These are phyloP conservation scores for Euphorbia schlechtendalii DNA, from an alignment of 441 rosid genomes.

Conservation along the genomic window DNA sequence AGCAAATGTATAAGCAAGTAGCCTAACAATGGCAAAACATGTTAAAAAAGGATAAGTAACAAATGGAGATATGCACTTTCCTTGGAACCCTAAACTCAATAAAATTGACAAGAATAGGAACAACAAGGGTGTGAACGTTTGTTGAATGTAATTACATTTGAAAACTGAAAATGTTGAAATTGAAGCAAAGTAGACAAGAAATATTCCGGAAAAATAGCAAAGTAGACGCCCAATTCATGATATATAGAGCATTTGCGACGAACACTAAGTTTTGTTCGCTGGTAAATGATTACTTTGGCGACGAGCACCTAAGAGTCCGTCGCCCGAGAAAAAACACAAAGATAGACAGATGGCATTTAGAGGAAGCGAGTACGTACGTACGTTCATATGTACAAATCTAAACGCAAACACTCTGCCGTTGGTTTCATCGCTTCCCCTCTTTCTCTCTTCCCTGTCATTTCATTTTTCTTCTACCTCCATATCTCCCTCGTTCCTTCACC, in stretches of 20 bases:
- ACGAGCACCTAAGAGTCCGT: too few species aligned
- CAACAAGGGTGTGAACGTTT: background rate
- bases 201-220: too few species aligned
- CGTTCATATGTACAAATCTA: too few species aligned
- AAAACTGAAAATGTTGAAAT: too few species aligned
- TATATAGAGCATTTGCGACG: too few species aligned
- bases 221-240: too few species aligned
- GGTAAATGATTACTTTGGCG: too few species aligned
- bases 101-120: slow-evolving; percentile 12
- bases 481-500: background rate
- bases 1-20: slow-evolving; percentile 7
- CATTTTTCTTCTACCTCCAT: background rate
- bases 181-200: too few species aligned
- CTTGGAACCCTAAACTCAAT: slow-evolving; percentile 10
- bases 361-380: too few species aligned
- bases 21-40: background rate
- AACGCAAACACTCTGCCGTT: background rate
- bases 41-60: slow-evolving; percentile 4
- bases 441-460: background rate
- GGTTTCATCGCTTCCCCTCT: slow-evolving; percentile 14
- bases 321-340: background rate
- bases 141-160: slow-evolving; percentile 1
- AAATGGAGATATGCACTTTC: slow-evolving; percentile 8
- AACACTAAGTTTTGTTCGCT: too few species aligned
- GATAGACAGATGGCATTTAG: background rate